These are phyloP conservation scores for Ceriops tagal DNA, from an alignment of 345 rosid species.

Conservation along the genomic window DNA sequence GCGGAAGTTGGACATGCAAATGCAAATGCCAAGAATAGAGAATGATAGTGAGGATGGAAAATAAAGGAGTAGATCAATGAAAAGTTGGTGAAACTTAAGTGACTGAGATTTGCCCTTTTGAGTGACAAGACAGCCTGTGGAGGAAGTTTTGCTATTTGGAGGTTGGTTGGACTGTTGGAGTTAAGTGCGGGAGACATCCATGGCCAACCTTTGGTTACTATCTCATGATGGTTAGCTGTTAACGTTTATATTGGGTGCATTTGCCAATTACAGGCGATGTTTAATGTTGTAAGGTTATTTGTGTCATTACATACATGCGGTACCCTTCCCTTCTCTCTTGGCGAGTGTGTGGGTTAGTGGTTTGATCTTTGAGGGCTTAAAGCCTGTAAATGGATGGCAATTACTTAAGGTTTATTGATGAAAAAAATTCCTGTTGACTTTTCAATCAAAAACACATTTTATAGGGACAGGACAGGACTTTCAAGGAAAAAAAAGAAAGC, in stretches of 20 bases:
- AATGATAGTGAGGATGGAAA: not conserved
- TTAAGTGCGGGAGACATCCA: slow-evolving; percentile 11
- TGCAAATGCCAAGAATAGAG: slow-evolving; percentile 2
- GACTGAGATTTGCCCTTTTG: not conserved
- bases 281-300: not conserved
- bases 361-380: not conserved
- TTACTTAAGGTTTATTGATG: too few relatives aligned
- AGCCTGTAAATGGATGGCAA: not conserved
- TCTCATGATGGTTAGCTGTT: not conserved
- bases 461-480: too few relatives aligned
- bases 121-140: not conserved
- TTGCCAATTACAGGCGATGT: not conserved
- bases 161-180: slow-evolving; percentile 1
- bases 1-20: not conserved
- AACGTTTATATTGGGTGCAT: not conserved
- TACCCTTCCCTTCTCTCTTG: not conserved
- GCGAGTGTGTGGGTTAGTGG: not conserved
- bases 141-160: not conserved
- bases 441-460: too few relatives aligned
- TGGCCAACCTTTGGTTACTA: slow-evolving; percentile 9
- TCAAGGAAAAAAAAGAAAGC: too few relatives aligned
- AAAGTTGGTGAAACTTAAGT: not conserved
- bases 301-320: not conserved
- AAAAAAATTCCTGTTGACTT: too few relatives aligned
- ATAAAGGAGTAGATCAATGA: not conserved